A percentile compares a stretch with the other conserved stretches of the same genome.
Evolutionary conservation across 345 rosid genomes (phyloP).

Genomic region (Citrus sp.): DNA sequence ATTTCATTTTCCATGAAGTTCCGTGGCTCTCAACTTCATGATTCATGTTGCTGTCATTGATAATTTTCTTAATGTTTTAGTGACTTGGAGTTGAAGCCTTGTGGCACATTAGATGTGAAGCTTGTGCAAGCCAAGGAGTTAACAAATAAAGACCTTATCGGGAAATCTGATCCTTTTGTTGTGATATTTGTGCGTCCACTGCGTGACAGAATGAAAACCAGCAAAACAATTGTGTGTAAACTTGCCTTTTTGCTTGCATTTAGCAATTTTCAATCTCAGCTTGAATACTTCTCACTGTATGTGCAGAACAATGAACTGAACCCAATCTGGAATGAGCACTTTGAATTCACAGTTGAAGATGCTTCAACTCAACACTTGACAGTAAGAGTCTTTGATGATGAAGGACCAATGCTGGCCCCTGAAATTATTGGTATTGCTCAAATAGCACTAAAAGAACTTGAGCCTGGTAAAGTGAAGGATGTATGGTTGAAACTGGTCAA

Average conservation of each 20-base stretch:
- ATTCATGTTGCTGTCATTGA: neutral
- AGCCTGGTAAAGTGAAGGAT: constrained; percentile 84
- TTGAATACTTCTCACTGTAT: neutral
- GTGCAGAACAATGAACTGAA: constrained; percentile 72
- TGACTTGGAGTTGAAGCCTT: constrained; percentile 81
- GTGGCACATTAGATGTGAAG: constrained; percentile 86
- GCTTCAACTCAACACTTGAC: constrained; percentile 73
- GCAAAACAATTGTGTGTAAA: constrained; percentile 68
- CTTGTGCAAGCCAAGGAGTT: constrained; percentile 86
- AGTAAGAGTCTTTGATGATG: constrained; percentile 75
- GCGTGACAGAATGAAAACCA: constrained; percentile 60
- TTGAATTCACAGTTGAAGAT: constrained; percentile 79
- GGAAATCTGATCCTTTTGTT: constrained; percentile 93
- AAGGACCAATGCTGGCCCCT: constrained; percentile 84
- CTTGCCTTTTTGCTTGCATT: neutral
- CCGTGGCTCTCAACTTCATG: neutral
- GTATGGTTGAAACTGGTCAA: constrained; percentile 81
- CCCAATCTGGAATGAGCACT: constrained; percentile 95
- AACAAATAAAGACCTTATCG: constrained; percentile 77
- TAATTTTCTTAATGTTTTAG: constrained; percentile 26
- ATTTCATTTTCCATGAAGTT: constrained; percentile 5
- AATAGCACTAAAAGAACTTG: constrained; percentile 48
- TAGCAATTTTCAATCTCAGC: neutral
- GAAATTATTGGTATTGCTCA: constrained; percentile 79
- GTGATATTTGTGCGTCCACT: constrained; percentile 75